Evolutionary conservation across 2,329 filamentous ascomycete species (phyloP).

Genomic region (Nannizzia gypsea): DNA sequence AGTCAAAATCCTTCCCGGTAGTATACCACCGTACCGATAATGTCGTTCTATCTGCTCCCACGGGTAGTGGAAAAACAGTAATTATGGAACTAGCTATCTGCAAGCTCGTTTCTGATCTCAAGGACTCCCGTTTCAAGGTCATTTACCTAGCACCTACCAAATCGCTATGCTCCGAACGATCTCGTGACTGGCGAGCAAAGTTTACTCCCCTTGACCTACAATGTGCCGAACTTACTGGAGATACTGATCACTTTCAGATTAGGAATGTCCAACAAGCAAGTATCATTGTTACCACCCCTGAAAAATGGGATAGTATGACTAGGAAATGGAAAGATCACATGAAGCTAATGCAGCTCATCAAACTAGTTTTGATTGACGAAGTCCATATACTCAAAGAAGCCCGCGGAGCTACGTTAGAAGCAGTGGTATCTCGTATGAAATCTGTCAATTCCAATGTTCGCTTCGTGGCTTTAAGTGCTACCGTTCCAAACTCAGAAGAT

Average conservation of each 20-base stretch:
- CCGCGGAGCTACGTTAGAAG: slow-evolving; percentile 68
- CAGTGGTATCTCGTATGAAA: slow-evolving; percentile 80
- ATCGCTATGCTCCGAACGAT: slow-evolving; percentile 64
- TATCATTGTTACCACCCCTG: slow-evolving; percentile 77
- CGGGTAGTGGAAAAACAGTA: slow-evolving; percentile 74
- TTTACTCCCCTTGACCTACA: slow-evolving; percentile 56
- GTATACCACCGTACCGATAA: slow-evolving; percentile 62
- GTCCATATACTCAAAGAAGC: slow-evolving; percentile 74
- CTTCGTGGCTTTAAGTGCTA: slow-evolving; percentile 72
- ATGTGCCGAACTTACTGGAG: slow-evolving; percentile 70
- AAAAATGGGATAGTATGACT: slow-evolving; percentile 87
- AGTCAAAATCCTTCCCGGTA: slow-evolving; percentile 62
- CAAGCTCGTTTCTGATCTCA: slow-evolving; percentile 48
- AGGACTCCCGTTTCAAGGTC: slow-evolving; percentile 58
- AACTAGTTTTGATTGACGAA: slow-evolving; percentile 74
- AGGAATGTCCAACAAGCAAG: slow-evolving; percentile 58
- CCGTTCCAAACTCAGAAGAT: slow-evolving; percentile 69
- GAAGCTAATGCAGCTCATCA: slow-evolving; percentile 61
- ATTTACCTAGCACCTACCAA: slow-evolving; percentile 80
- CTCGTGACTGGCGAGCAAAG: slow-evolving; percentile 65
- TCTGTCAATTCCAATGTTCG: slow-evolving; percentile 61
- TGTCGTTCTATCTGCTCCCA: slow-evolving; percentile 67
- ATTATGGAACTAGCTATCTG: slow-evolving; percentile 75
- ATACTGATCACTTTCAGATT: slow-evolving; percentile 58
- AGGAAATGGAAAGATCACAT: slow-evolving; percentile 75